Base-by-base conservation (phyloP, 2,329 filamentous ascomycete genomes). In the Aureobasidium lini region DNA sequence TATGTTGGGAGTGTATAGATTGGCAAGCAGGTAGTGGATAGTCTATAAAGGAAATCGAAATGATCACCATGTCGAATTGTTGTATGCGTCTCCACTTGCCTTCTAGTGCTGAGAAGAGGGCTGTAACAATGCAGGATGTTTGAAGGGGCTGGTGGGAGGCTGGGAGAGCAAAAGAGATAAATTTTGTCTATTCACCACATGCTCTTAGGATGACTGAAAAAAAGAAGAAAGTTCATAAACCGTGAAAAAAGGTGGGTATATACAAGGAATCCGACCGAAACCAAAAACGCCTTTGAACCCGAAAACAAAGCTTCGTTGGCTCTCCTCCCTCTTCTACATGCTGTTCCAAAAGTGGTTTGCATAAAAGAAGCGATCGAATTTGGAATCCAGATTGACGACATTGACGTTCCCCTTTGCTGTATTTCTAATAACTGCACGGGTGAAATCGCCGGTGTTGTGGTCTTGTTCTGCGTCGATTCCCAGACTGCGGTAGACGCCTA, bases 271-370 rank as follows among this genome's bases (percentile, higher is more conserved):
- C 34, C 34, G 34, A 9, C 4, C 34, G 2, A 36, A 13, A 36
- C 34, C 8, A 9, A 36, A 36, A 40, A n/a, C 37, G 37, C 37
- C 37, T 15, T 28, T 7, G 15, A 18, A 18, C 29, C 34, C 13
- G 34, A 36, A 36, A 36, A 23, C 23, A 16, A 47, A 18, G 10
- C 15, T 48, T 8, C 29, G 23, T 23, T 3, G 23, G 23, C 23
- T 23, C 23, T 23, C 23, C 23, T 23, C 23, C 23, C 23, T 23
- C 23, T 23, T 23, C n/a, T 77, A 95, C 72, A 96, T 79, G 32
- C 86, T 93, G 68, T 90, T 82, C 94, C 94, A 99, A 70, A 97
- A 95, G 72, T 95, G 95, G 68, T 96, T 95, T 23, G 92, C 90
- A 69, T 96, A 96, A 70, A 95, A 96, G 72, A 88, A 93, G 63